phyloP scores from a whole-genome alignment of 768 basidiomycete genomes.

The Russula emetica region DNA sequence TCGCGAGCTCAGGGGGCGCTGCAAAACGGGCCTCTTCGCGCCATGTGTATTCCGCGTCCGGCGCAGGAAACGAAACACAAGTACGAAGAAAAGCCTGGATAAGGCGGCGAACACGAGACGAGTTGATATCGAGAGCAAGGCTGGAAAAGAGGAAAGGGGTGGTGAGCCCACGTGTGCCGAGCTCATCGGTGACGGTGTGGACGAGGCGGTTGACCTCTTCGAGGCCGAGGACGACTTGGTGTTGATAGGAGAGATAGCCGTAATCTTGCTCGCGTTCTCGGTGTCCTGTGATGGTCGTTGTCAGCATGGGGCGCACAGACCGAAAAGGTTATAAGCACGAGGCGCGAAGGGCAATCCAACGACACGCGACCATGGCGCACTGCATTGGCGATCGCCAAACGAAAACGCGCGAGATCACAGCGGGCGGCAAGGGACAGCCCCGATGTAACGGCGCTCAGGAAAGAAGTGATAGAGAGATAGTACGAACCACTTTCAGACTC shows the following conservation, averaged over 20 bases:
- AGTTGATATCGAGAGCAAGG: slow-evolving; percentile 79
- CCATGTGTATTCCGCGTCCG: slow-evolving; percentile 54
- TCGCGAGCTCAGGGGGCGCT: slow-evolving; percentile 82
- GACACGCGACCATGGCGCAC: slow-evolving; percentile 1
- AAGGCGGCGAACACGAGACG: slow-evolving; percentile 68
- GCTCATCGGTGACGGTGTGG: slow-evolving; percentile 63
- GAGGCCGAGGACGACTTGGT: slow-evolving; percentile 72
- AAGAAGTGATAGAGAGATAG: background rate
- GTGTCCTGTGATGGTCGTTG: slow-evolving; percentile 21
- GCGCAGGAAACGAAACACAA: slow-evolving; percentile 36
- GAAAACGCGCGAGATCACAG: background rate
- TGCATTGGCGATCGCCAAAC: slow-evolving; percentile 1
- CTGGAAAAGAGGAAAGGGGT: slow-evolving; percentile 91
- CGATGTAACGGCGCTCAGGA: slow-evolving; percentile 1
- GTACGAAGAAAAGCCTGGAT: slow-evolving; percentile 77
- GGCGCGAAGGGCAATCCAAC: background rate
- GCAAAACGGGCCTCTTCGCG: slow-evolving; percentile 81
- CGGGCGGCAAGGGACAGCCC: background rate
- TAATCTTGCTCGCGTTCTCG: slow-evolving; percentile 45
- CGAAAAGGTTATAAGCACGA: background rate
- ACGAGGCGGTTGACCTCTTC: slow-evolving; percentile 69
- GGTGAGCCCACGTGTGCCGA: slow-evolving; percentile 66
- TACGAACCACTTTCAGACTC: slow-evolving; percentile 25
- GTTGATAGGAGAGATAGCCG: slow-evolving; percentile 68
- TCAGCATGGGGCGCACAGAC: background rate